Conservation (phyloP, 2,329 filamentous ascomycete genomes). For the Orbilia quercus region DNA sequence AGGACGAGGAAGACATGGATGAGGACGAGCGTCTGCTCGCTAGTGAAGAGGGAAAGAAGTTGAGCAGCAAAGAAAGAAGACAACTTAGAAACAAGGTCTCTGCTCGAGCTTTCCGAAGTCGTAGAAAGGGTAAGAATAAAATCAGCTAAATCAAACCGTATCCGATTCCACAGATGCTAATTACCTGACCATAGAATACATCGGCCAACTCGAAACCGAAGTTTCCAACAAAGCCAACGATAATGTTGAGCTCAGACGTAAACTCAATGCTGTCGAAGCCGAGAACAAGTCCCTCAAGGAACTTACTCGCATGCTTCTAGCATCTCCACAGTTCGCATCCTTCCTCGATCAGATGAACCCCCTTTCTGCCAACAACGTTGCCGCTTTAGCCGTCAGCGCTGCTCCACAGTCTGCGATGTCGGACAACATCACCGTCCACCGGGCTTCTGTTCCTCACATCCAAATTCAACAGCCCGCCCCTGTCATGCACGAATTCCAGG, state of each 20-base stretch:
- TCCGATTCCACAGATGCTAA: slow-evolving; percentile 37
- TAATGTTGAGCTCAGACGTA: slow-evolving; percentile 79
- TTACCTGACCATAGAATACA: slow-evolving; percentile 80
- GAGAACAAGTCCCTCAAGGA: slow-evolving; percentile 85
- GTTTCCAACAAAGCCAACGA: slow-evolving; percentile 86
- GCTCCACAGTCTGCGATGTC: slow-evolving; percentile 54
- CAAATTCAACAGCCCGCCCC: slow-evolving; percentile 51
- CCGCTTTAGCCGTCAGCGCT: slow-evolving; percentile 29
- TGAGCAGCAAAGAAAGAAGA: slow-evolving; percentile 96
- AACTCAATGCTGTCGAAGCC: slow-evolving; percentile 83
- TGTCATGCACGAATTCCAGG: slow-evolving; percentile 50
- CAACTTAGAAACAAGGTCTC: slow-evolving; percentile 99
- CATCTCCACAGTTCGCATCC: slow-evolving; percentile 76
- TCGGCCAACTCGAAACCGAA: slow-evolving; percentile 90
- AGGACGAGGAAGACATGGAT: slow-evolving; percentile 99
- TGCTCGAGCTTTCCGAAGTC: slow-evolving; percentile 94
- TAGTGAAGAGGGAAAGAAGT: slow-evolving; percentile 98
- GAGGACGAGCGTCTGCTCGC: slow-evolving; percentile 92
- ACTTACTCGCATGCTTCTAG: slow-evolving; percentile 82
- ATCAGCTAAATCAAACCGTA: background rate
- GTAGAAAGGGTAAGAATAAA: slow-evolving; percentile 84
- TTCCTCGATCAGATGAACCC: slow-evolving; percentile 58
- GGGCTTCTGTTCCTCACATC: slow-evolving; percentile 55
- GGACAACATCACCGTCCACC: slow-evolving; percentile 57
- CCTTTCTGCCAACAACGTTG: slow-evolving; percentile 44